phyloP scores from a whole-genome alignment of 495 filamentous ascomycete genomes.

The Podospora australis region DNA sequence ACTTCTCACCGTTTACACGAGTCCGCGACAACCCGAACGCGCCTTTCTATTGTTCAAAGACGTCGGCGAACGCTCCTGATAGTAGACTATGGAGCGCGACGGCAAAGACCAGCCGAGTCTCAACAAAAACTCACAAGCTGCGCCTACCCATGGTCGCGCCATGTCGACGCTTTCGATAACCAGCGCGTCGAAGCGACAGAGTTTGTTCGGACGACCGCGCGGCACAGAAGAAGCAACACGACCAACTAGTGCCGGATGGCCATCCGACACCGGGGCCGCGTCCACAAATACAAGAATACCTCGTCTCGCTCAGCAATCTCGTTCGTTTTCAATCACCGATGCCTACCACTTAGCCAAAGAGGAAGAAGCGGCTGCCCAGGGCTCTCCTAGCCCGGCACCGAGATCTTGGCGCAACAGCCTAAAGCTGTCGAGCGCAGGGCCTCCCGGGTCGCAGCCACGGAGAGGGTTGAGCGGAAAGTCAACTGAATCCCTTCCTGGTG shows the following conservation, averaged over 20 bases:
- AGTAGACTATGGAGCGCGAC: not conserved
- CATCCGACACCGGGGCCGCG: conserved; percentile 17
- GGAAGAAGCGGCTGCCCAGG: conserved; percentile 34
- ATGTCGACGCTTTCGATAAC: conserved; percentile 20
- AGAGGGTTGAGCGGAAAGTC: not conserved
- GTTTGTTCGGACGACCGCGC: conserved; percentile 17
- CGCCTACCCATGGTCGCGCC: conserved; percentile 14
- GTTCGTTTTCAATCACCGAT: conserved; percentile 31
- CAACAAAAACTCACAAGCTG: conserved; percentile 4
- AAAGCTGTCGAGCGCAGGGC: conserved; percentile 6
- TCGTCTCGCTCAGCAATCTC: conserved; percentile 22
- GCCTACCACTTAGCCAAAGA: conserved; percentile 40
- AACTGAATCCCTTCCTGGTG: conserved; percentile 2
- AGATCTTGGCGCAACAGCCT: conserved; percentile 26
- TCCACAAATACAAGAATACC: conserved; percentile 35
- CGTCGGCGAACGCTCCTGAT: not conserved
- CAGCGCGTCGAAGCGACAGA: conserved; percentile 19
- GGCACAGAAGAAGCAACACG: conserved; percentile 12
- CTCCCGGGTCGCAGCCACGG: conserved; percentile 5
- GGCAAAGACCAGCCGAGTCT: conserved; percentile 25
- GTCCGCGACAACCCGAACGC: too few relatives aligned
- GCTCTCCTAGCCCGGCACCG: conserved; percentile 44
- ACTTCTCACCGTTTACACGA: not conserved
- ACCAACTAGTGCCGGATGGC: conserved; percentile 7
- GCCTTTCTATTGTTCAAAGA: not conserved